Evolutionary conservation across 768 basidiomycete genomes (phyloP).

Genomic region (Cubamyces sp.): DNA sequence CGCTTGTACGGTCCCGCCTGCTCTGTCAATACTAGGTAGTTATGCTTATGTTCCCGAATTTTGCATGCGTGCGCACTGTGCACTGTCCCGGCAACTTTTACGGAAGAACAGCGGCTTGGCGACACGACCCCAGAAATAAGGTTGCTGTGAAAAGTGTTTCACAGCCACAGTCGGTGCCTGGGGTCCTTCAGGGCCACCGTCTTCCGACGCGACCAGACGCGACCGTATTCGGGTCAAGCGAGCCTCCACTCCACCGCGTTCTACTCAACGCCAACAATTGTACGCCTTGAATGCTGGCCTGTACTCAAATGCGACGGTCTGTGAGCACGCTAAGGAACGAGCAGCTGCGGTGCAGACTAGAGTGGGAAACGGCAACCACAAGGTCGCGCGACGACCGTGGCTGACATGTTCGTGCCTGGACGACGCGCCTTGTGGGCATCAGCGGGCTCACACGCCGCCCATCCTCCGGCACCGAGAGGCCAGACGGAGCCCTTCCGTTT

Average conservation of each 20-base stretch:
- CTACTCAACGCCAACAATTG: background rate
- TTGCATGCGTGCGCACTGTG: background rate
- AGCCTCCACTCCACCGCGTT: background rate
- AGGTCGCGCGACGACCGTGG: slow-evolving; percentile 19
- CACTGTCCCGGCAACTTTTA: too few species aligned
- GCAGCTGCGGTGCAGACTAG: background rate
- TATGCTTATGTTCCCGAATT: slow-evolving; percentile 1
- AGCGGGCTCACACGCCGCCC: slow-evolving; percentile 10
- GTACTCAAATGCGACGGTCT: background rate
- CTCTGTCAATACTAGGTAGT: slow-evolving; percentile 8
- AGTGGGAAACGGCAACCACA: background rate
- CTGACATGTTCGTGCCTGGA: slow-evolving; percentile 3
- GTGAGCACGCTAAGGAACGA: too few species aligned
- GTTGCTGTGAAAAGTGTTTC: background rate
- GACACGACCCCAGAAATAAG: slow-evolving; percentile 4
- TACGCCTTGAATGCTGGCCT: background rate
- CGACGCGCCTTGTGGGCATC: background rate
- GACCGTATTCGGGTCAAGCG: too few species aligned
- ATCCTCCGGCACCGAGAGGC: background rate
- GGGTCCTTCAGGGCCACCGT: background rate
- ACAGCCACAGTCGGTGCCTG: background rate
- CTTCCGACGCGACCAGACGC: too few species aligned
- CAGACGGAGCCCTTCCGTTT: too few species aligned
- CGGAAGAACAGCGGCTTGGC: too few species aligned
- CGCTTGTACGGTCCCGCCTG: slow-evolving; percentile 10